Evolutionary conservation across 2,329 filamentous ascomycete genomes (phyloP), one percentile per base, ranked within the genome.

Genomic region (Phoma sp.): DNA sequence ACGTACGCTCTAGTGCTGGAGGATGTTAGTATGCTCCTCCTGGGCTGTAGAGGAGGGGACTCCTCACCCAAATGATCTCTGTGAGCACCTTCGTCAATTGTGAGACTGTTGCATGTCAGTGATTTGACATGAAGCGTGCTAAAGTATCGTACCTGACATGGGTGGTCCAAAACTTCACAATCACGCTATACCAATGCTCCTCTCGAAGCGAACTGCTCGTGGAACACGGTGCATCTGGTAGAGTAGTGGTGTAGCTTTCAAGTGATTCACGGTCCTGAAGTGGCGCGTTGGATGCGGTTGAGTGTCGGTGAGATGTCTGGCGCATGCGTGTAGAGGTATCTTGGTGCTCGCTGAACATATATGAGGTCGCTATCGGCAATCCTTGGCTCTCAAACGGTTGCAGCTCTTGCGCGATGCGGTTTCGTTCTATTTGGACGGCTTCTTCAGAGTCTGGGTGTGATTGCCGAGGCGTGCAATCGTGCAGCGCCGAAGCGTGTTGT

Each of bases 1-100:
- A 92, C 17, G 89, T 92, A 52, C 89, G 81, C 74, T 92, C 88
- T 50, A 91, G 82, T 33, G 89, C 89, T 91, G 64, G 35, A 35
- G 1, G 38, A 27, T 40, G 54, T 64, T 43, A 51, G 29, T 9
- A n/a, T 50, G 33, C 33, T 60, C 33, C 22, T 41, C 13, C 49
- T 50, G 27, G 46, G 7, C 7, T 19, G 22, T 24, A 45, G 19
- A n/a, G 7, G 33, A 6, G 15, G 6, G 10, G 25, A 6, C 35
- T 8, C 60, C 78, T 49, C 77, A 85, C 84, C 84, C 37, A 87
- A 64, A 71, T 86, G 83, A 65, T 86, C 84, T 69, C 84, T 76
- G 61, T 80, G 80, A 43, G 77, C 70, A 25, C 77, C 75, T 56
- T 81, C 79, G 13, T 81, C 78, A 15, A 86, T 82, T 4, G 77